Conservation (phyloP, 208 protist species). For the Acanthamoeba culbertsoni region DNA sequence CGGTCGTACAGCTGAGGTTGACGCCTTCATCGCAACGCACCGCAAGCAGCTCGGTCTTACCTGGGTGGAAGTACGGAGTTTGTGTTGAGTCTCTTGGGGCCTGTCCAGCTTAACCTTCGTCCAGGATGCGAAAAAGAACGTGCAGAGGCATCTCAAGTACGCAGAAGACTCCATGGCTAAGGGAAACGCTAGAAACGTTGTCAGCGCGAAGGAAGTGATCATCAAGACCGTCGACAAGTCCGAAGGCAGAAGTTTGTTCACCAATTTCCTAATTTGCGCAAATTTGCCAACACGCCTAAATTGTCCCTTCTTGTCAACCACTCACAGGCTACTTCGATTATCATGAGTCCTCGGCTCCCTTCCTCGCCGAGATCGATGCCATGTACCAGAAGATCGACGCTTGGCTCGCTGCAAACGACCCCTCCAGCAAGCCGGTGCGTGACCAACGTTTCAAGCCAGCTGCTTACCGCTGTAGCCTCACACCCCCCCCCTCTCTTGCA, state of each 20-base stretch:
- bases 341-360: background rate
- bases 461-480: no score
- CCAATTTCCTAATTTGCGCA: no score
- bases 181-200: background rate
- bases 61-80: background rate
- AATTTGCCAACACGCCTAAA: background rate
- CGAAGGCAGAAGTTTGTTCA: background rate
- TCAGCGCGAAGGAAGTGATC: background rate
- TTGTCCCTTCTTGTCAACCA: background rate
- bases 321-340: background rate
- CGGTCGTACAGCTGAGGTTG: background rate
- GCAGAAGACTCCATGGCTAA: constrained; percentile 26
- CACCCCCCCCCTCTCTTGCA: no score
- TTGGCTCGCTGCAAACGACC: background rate
- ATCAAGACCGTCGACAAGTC: background rate
- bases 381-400: constrained; percentile 35
- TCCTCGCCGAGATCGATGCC: constrained; percentile 25
- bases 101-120: background rate
- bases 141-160: background rate
- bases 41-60: background rate
- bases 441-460: no score
- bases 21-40: background rate
- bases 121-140: background rate
- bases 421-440: background rate
- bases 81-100: background rate